Percentiles rank a stretch among this genome's conserved stretches.
phyloP scores from a whole-genome alignment of 805 yeast species.

The Groenewaldozyma salmanticensis region DNA sequence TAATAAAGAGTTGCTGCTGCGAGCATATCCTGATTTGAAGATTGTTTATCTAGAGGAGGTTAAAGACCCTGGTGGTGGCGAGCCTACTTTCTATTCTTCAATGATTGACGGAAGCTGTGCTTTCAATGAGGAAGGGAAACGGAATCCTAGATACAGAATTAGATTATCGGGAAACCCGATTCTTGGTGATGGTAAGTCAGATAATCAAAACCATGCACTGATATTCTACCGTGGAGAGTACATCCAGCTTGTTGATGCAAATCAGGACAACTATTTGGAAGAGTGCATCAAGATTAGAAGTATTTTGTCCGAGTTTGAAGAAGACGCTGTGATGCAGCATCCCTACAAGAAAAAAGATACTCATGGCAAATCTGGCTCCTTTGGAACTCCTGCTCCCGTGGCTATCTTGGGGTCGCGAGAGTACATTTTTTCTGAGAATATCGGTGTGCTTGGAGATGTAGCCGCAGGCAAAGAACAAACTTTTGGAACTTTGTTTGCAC shows the following conservation, averaged over 20 bases:
- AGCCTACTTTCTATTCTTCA: constrained; percentile 39
- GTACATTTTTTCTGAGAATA: constrained; percentile 72
- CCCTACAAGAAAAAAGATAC: constrained; percentile 11
- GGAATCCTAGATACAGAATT: constrained; percentile 54
- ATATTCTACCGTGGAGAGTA: constrained; percentile 74
- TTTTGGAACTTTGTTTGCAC: constrained; percentile 74
- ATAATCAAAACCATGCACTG: constrained; percentile 70
- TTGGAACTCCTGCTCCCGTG: constrained; percentile 44
- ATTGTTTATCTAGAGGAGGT: constrained; percentile 16
- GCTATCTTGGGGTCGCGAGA: constrained; percentile 81
- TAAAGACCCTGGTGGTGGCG: constrained; percentile 7
- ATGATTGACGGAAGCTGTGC: constrained; percentile 66
- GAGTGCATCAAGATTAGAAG: constrained; percentile 73
- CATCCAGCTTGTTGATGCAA: constrained; percentile 72
- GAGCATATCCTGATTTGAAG: constrained; percentile 80
- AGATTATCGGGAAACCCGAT: constrained; percentile 72
- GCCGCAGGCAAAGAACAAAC: constrained; percentile 88
- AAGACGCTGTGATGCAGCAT: constrained; percentile 20
- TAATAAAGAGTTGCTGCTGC: constrained; percentile 68
- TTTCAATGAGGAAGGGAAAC: constrained; percentile 45
- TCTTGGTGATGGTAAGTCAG: constrained; percentile 78
- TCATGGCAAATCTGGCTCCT: constrained; percentile 31
- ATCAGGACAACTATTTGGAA: constrained; percentile 74
- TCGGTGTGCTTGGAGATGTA: constrained; percentile 74
- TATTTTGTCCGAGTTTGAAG: constrained; percentile 69